Evolutionary conservation across 306 rosid species (phyloP).

Genomic region (Arachis hypogaea): DNA sequence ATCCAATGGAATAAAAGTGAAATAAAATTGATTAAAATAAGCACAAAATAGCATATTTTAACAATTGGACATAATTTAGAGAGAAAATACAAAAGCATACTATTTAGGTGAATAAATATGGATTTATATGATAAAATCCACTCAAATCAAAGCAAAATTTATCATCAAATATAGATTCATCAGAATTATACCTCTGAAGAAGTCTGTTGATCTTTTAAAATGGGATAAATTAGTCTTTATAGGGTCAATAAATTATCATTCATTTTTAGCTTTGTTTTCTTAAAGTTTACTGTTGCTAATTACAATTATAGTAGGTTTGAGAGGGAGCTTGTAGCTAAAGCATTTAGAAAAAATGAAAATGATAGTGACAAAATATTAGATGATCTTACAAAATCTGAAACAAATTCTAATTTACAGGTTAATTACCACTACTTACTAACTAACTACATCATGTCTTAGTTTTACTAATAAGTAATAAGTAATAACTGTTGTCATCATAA

Average conservation of each 20-base stretch:
- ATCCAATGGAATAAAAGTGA: no score
- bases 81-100: no score
- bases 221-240: slow-evolving; percentile 68
- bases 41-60: no score
- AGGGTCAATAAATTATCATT: slow-evolving; percentile 50
- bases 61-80: no score
- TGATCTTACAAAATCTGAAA: slow-evolving; percentile 67
- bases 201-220: slow-evolving; percentile 78
- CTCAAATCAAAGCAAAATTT: no score
- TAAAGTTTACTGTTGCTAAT: neutral
- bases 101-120: no score
- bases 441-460: neutral
- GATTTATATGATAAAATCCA: no score
- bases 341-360: slow-evolving; percentile 72
- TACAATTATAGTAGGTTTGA: slow-evolving; percentile 52
- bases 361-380: slow-evolving; percentile 63
- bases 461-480: neutral
- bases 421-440: neutral
- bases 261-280: neutral
- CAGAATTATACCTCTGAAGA: slow-evolving; percentile 59
- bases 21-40: no score
- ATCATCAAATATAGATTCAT: no score
- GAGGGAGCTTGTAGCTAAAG: slow-evolving; percentile 74
- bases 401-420: slow-evolving; percentile 67
- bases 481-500: slow-evolving; percentile 30